Conservation (phyloP, 805 yeast genomes). For the Candida qinlingensis region DNA sequence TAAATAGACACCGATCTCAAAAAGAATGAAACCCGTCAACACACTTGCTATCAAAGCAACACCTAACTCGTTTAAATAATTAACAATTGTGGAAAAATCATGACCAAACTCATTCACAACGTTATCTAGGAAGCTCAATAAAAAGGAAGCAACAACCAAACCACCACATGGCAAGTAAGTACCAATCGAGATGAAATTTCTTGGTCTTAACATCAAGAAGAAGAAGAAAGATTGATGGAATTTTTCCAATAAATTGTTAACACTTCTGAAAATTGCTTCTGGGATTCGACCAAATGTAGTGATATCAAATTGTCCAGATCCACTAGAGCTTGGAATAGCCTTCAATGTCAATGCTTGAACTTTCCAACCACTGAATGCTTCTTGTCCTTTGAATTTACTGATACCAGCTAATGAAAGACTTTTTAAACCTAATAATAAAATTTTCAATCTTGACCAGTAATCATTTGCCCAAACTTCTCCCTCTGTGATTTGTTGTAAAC, state of each 20-base stretch:
- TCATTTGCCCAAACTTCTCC: conserved; percentile 41
- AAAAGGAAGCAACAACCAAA: conserved; percentile 61
- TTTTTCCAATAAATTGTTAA: conserved; percentile 88
- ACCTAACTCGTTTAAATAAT: conserved; percentile 24
- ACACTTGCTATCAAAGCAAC: conserved; percentile 28
- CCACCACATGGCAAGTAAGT: conserved; percentile 87
- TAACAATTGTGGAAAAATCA: background rate
- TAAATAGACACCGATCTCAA: conserved; percentile 11
- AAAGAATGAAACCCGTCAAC: conserved; percentile 26
- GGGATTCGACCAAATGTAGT: conserved; percentile 89
- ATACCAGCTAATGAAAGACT: conserved; percentile 70
- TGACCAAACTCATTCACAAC: conserved; percentile 34
- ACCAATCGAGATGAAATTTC: conserved; percentile 84
- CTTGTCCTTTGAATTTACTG: conserved; percentile 61
- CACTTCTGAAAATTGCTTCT: conserved; percentile 82
- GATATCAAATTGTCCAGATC: conserved; percentile 59
- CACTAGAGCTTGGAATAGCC: conserved; percentile 36
- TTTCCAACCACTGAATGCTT: conserved; percentile 94
- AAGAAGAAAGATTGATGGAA: conserved; percentile 97
- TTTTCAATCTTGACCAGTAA: conserved; percentile 51
- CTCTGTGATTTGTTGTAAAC: conserved; percentile 55
- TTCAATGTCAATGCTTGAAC: conserved; percentile 81
- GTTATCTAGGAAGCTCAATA: conserved; percentile 59
- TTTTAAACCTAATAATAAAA: conserved; percentile 60
- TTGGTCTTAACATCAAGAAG: conserved; percentile 75